Percentiles rank a stretch among this genome's conserved stretches.
These are phyloP conservation scores for Blastocrithidia nonstop DNA, from an alignment of 208 protist species.

Conservation along the genomic window DNA sequence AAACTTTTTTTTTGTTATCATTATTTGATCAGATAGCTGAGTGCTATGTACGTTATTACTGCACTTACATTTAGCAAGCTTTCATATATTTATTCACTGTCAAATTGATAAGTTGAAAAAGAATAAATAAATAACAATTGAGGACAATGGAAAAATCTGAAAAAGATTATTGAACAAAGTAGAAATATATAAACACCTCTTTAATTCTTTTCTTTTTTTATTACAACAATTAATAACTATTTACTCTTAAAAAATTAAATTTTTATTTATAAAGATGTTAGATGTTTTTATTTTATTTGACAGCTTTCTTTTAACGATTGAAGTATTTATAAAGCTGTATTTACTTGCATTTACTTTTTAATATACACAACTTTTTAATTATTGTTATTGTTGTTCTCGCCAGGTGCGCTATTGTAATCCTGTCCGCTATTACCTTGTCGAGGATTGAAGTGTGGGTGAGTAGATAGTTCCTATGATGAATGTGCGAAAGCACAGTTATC, in stretches of 20 bases:
- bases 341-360: background rate
- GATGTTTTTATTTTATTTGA: background rate
- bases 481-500: conserved; percentile 80
- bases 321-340: background rate
- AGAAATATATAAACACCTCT: too few species aligned
- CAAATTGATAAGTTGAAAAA: too few species aligned
- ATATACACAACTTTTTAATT: background rate
- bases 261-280: too few species aligned
- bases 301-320: background rate
- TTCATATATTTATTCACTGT: too few species aligned
- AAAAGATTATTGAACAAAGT: too few species aligned
- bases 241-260: background rate
- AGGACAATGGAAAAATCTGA: too few species aligned
- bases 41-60: too few species aligned
- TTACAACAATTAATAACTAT: too few species aligned
- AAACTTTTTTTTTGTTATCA: conserved; percentile 6
- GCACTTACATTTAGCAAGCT: too few species aligned
- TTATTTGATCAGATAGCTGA: conserved; percentile 5
- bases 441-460: conserved; percentile 19
- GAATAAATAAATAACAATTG: too few species aligned
- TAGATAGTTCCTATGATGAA: conserved; percentile 61
- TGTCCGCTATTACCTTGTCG: background rate
- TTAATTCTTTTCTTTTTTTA: too few species aligned
- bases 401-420: background rate
- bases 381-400: background rate